These are phyloP conservation scores for Coprinopsis strossmayeri DNA, from an alignment of 768 basidiomycete species.

Conservation along the genomic window DNA sequence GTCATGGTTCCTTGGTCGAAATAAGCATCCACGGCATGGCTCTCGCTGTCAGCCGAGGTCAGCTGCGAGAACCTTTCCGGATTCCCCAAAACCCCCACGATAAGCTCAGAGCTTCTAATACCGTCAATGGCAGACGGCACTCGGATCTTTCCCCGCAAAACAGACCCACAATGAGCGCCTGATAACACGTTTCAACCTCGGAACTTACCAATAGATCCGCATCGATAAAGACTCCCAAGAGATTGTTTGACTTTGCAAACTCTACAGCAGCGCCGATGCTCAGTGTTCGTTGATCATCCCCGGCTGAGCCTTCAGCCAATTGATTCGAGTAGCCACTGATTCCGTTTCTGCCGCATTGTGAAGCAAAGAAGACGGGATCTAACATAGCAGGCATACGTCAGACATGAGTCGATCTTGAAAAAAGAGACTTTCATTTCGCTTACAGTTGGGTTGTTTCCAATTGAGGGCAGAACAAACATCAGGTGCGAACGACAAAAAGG, in stretches of 20 bases:
- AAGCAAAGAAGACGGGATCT: slow-evolving; percentile 96
- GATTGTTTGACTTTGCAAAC: slow-evolving; percentile 87
- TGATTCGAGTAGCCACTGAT: slow-evolving; percentile 11
- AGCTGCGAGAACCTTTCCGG: slow-evolving; percentile 34
- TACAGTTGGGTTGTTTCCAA: slow-evolving; percentile 99
- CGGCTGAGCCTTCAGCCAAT: slow-evolving; percentile 17
- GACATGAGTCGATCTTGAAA: not conserved
- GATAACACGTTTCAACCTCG: slow-evolving; percentile 5
- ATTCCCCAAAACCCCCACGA: slow-evolving; percentile 80
- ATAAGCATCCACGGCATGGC: slow-evolving; percentile 62
- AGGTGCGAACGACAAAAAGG: slow-evolving; percentile 91
- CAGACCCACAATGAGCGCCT: not conserved
- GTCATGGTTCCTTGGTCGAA: slow-evolving; percentile 51
- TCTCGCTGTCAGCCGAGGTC: slow-evolving; percentile 33
- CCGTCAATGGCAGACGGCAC: slow-evolving; percentile 88
- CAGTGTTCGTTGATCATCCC: slow-evolving; percentile 42
- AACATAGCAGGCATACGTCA: slow-evolving; percentile 6
- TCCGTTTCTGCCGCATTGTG: slow-evolving; percentile 68
- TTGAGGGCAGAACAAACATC: slow-evolving; percentile 87
- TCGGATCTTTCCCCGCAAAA: slow-evolving; percentile 45
- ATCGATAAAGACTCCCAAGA: slow-evolving; percentile 88
- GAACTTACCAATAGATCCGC: slow-evolving; percentile 73
- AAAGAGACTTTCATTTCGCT: slow-evolving; percentile 18
- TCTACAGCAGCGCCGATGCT: slow-evolving; percentile 90
- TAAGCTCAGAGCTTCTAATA: slow-evolving; percentile 81